Evolutionary conservation across 768 basidiomycete species (phyloP), one percentile per base, ranked within the genome.

Genomic region (Scleroderma bovista): DNA sequence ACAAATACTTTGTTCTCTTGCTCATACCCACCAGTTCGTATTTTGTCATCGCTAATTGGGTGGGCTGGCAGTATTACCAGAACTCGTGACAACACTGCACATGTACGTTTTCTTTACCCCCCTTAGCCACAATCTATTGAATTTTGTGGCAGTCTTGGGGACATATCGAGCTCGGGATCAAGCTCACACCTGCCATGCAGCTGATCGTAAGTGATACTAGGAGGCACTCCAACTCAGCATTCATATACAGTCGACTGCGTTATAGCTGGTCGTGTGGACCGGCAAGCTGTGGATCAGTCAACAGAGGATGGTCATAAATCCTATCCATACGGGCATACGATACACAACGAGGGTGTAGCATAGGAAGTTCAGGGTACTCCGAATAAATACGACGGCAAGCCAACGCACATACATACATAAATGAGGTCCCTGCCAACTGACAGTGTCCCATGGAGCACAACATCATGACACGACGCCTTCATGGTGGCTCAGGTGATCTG

Each of bases 41-140:
- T 69, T 95, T 93, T 66, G 88, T 92, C 47, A 98, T 98, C 60
- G 92, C 93, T 37, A 97, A 97, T 61, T 98, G 95, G 95, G 90
- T 95, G 34, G 94, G 94, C 37, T 97, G 93, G 93, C 93, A 97
- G 67, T 96, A 92, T 67, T 97, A 91, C 64, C 82, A 88, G 39
- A 93, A 93, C 66, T 91, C 92, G 11, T 94, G 67, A 80, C 37
- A 5, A 38, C 24, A 16, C 31, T 20, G 39, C 13, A 48, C 54
- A 52, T 51, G 42, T 16, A 43, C 26, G 17, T 5, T 40, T 20
- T 9, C 26, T 29, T 9, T 4, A 4, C 26, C 9, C 26, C 4
- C 26, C 5, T 29, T 29, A 29, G 9, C 9, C 26, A 29, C 26
- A 9, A 4, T 29, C 9, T 9, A 29, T 29, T 29, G 26, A 29